phyloP scores from a whole-genome alignment of 768 basidiomycete species.

The Trametes villosa region DNA sequence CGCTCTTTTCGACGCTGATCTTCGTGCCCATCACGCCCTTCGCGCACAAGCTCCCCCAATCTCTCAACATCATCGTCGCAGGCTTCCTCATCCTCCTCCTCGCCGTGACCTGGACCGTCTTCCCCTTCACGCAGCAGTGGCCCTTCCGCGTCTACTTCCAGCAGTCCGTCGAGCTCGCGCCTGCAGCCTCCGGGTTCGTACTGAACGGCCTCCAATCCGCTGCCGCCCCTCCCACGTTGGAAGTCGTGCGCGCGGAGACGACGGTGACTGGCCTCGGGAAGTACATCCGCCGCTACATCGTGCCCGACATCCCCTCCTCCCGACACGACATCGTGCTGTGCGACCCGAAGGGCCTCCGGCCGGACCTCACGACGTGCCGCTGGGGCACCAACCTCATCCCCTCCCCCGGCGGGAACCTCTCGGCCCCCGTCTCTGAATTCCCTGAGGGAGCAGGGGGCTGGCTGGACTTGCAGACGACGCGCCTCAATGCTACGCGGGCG shows the following conservation, averaged over 20 bases:
- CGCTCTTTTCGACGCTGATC: constrained; percentile 52
- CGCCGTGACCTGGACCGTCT: constrained; percentile 39
- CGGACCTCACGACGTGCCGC: constrained; percentile 51
- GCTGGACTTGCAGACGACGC: constrained; percentile 48
- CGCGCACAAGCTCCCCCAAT: constrained; percentile 52
- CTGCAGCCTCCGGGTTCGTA: background rate
- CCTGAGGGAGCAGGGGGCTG: constrained; percentile 33
- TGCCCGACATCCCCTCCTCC: constrained; percentile 58
- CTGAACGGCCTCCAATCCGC: too few relatives aligned
- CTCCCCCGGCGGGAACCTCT: constrained; percentile 38
- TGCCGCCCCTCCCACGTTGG: too few relatives aligned
- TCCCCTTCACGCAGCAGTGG: constrained; percentile 62
- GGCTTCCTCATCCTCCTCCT: constrained; percentile 46
- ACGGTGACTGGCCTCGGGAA: constrained; percentile 48
- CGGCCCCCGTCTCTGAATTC: background rate
- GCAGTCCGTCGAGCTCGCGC: constrained; percentile 55
- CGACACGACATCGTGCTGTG: constrained; percentile 39
- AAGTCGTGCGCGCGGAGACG: constrained; percentile 43
- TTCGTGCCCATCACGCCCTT: constrained; percentile 69
- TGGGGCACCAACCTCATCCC: constrained; percentile 51
- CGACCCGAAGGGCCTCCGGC: constrained; percentile 25
- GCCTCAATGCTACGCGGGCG: constrained; percentile 50
- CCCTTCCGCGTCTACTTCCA: constrained; percentile 77
- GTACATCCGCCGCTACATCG: constrained; percentile 47
- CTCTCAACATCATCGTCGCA: constrained; percentile 42